Base-by-base conservation (phyloP, 192 early-diverging fungal species). In the Coemansia sp. region DNA sequence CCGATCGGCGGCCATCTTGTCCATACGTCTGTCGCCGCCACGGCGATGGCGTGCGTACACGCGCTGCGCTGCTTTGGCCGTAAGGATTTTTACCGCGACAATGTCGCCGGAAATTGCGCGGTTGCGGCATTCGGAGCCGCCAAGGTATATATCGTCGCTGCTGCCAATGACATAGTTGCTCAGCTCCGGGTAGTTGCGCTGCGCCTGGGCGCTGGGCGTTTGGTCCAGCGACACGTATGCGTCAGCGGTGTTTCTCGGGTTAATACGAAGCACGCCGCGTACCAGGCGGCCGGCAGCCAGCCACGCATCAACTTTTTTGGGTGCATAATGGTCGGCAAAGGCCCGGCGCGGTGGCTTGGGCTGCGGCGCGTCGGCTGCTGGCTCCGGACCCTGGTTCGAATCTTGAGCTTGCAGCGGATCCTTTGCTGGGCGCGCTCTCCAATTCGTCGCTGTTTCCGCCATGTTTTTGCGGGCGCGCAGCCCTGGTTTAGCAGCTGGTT, bases 61-160 rank as follows among this genome's bases (percentile, higher is more conserved):
- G 26, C 14, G 15, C 2, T 11, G 17, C 2, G 65, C 55, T 14
- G 36, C 49, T 0, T 21, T 50, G 5, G 48, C 36, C 19, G 89
- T 85, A 15, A 99, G 58, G 8, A 99, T 54, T 39, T 87, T 76
- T 3, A 99, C 80, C 15, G 89, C 93, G 19, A 99, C 88, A 14
- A 87, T 64, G 58, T 99, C 96, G 12, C 93, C 93, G 58, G 93
- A 84, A 5, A 93, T 81, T 38, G 84, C 90, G 22, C 96, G 85
- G 67, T 99, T 99, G 51, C 94, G 79, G 45, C 85, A 55, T 8
- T 69, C 60, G 3, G 89, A 81, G 39, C 93, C 93, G 2, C 87
- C 59, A 36, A 99, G 85, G 48, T 88, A 83, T 41, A 98, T 60
- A 50, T 78, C 75, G 25, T 63, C 44, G 46, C 84, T 84, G 26